phyloP scores from a whole-genome alignment of 2,329 filamentous ascomycete species.

The Fusarium sp. region DNA sequence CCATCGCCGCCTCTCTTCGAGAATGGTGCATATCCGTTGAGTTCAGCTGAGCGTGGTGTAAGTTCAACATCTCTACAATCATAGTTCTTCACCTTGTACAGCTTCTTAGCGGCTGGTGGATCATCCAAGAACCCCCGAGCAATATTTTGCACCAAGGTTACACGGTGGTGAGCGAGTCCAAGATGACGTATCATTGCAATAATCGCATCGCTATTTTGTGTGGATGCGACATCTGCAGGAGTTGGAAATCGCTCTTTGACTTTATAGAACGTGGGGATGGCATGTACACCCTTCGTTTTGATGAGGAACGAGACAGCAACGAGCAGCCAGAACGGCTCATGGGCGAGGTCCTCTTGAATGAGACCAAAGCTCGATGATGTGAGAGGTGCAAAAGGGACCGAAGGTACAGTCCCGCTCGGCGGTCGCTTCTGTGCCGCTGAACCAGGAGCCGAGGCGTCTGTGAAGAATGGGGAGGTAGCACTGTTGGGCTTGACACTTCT shows the following conservation, averaged over 20 bases:
- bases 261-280: slow-evolving; percentile 79
- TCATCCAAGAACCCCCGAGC: slow-evolving; percentile 74
- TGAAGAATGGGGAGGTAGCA: slow-evolving; percentile 52
- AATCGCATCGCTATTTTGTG: slow-evolving; percentile 62
- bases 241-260: slow-evolving; percentile 77
- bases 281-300: slow-evolving; percentile 77
- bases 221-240: slow-evolving; percentile 69
- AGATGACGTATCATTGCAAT: slow-evolving; percentile 73
- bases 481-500: slow-evolving; percentile 19
- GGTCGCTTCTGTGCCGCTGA: slow-evolving; percentile 48
- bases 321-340: slow-evolving; percentile 82
- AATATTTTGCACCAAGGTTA: slow-evolving; percentile 74
- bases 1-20: slow-evolving; percentile 8
- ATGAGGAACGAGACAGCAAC: slow-evolving; percentile 88
- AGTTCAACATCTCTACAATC: slow-evolving; percentile 50
- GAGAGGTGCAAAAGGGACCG: slow-evolving; percentile 75
- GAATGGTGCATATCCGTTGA: background rate
- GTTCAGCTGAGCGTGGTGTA: background rate
- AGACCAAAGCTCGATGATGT: slow-evolving; percentile 75
- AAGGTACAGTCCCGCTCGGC: slow-evolving; percentile 61
- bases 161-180: slow-evolving; percentile 76
- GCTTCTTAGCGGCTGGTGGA: slow-evolving; percentile 69
- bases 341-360: slow-evolving; percentile 82
- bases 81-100: slow-evolving; percentile 66
- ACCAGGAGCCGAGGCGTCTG: slow-evolving; percentile 21